A percentile compares a stretch with the other conserved stretches of the same genome.
Conservation (phyloP, 345 rosid genomes). For the Boechera retrofracta region DNA sequence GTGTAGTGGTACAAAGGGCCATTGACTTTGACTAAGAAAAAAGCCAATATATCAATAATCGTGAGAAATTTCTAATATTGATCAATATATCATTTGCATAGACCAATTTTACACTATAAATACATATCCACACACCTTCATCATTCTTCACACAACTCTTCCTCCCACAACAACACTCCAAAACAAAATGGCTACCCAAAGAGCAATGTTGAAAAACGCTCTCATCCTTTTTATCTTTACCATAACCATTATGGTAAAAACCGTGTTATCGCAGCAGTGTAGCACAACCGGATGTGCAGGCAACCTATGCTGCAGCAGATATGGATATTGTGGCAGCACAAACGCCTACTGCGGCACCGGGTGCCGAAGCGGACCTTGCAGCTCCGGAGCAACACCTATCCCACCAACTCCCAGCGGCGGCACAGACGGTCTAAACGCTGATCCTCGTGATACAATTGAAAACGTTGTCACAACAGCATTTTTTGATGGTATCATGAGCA, state of each 20-base stretch:
- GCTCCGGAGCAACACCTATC: slow-evolving; percentile 16
- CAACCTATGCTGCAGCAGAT: slow-evolving; percentile 45
- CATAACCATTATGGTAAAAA: slow-evolving; percentile 32
- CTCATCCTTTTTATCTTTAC: slow-evolving; percentile 35
- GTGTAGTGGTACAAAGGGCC: slow-evolving; percentile 23
- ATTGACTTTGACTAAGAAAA: slow-evolving; percentile 31
- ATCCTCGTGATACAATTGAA: slow-evolving; percentile 43
- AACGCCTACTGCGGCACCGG: slow-evolving; percentile 42
- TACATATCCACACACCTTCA: slow-evolving; percentile 20
- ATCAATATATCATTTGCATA: slow-evolving; percentile 3
- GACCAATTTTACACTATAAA: slow-evolving; percentile 34
- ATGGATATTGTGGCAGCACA: slow-evolving; percentile 46
- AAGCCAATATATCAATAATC: slow-evolving; percentile 19
- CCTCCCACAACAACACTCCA: slow-evolving; percentile 4
- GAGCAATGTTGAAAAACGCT: slow-evolving; percentile 19
- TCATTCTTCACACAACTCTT: slow-evolving; percentile 29
- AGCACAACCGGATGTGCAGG: slow-evolving; percentile 32
- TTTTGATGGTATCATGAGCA: slow-evolving; percentile 51
- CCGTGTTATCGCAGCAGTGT: slow-evolving; percentile 38
- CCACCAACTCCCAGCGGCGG: slow-evolving; percentile 40
- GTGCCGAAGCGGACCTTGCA: slow-evolving; percentile 45
- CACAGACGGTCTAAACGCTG: slow-evolving; percentile 31
- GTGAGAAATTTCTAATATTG: slow-evolving; percentile 1
- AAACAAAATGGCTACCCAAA: slow-evolving; percentile 35
- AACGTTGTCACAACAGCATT: slow-evolving; percentile 52